Base-by-base conservation (phyloP, 495 filamentous ascomycete genomes). In the Clohesyomyces aquaticus region DNA sequence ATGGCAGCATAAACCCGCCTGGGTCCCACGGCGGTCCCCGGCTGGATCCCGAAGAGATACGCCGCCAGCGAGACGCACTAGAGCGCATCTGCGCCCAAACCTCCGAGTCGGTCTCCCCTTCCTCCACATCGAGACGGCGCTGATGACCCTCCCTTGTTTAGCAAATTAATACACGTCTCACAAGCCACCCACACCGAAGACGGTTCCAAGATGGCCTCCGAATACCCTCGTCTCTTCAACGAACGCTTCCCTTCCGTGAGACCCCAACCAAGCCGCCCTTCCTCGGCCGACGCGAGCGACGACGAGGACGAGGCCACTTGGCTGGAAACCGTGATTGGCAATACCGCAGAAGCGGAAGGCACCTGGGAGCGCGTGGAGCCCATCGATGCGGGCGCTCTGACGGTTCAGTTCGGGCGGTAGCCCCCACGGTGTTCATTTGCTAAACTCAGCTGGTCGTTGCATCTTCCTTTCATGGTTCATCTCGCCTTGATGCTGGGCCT, bases 1-100 rank as follows among this genome's bases (percentile, higher is more conserved):
- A 77, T 58, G 73, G 76, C 58, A 65, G 60, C 56, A 61, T 69
- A 41, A 68, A 62, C 29, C 27, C 48, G 18, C 11, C 28, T 1
- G 65, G 52, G 22, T 35, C 57, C 19, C 69, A 73, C 38, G 60
- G 69, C 27, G 48, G 49, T 22, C 64, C 67, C 28, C 63, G 68
- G 63, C 68, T 66, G 16, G 75, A 76, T 61, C 74, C 71, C 16
- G 75, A 76, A 46, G 74, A 75, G 68, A 62, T 77, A 12, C 62
- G 69, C 53, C 69, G 75, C 55, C 69, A 73, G 55, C 63, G 75
- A 26, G 74, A 77, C 63, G 73, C 64, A 19, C 52, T 76, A 56
- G 74, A 77, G 52, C 68, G 67, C 47, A 71, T 77, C 38, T 76
- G 74, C 27, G 71, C 70, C 21, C 70, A 73, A 59, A 73, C 75